A percentile compares a stretch with the other conserved stretches of the same genome.
Evolutionary conservation across 768 basidiomycete species (phyloP).

Genomic region (Termitomyces sp.): DNA sequence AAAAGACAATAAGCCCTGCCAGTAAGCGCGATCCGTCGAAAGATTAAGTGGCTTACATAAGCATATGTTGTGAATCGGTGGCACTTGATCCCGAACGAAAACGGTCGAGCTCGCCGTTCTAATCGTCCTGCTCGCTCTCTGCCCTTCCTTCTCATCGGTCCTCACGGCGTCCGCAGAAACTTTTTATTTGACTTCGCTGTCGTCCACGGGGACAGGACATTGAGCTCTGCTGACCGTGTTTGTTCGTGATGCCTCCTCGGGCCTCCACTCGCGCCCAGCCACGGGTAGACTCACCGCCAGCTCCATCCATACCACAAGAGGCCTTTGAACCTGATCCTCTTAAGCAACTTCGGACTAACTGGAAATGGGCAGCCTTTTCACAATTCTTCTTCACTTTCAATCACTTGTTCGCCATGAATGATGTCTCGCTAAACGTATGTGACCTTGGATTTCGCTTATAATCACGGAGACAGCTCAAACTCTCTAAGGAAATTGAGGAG

Average conservation of each 20-base stretch:
- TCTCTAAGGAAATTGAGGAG: constrained; percentile 67
- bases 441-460: constrained; percentile 8
- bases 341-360: constrained; percentile 63
- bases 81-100: constrained; percentile 15
- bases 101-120: constrained; percentile 11
- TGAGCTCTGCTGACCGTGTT: constrained; percentile 4
- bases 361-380: constrained; percentile 91
- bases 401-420: constrained; percentile 64
- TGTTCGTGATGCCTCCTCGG: constrained; percentile 53
- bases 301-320: constrained; percentile 22
- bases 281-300: constrained; percentile 24
- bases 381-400: constrained; percentile 89
- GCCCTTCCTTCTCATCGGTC: not conserved
- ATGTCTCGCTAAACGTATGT: constrained; percentile 64
- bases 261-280: constrained; percentile 35
- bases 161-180: not conserved
- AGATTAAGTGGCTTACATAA: constrained; percentile 7
- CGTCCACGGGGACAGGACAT: constrained; percentile 2
- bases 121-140: constrained; percentile 10
- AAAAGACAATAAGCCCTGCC: not conserved
- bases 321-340: constrained; percentile 34
- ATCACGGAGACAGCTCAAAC: constrained; percentile 5
- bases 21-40: too few relatives aligned
- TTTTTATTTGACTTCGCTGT: not conserved
- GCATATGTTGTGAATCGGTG: constrained; percentile 8